Percentiles rank a stretch among this genome's conserved stretches.
phyloP scores from a whole-genome alignment of 2,329 filamentous ascomycete species.

The Penicillium concentricum region DNA sequence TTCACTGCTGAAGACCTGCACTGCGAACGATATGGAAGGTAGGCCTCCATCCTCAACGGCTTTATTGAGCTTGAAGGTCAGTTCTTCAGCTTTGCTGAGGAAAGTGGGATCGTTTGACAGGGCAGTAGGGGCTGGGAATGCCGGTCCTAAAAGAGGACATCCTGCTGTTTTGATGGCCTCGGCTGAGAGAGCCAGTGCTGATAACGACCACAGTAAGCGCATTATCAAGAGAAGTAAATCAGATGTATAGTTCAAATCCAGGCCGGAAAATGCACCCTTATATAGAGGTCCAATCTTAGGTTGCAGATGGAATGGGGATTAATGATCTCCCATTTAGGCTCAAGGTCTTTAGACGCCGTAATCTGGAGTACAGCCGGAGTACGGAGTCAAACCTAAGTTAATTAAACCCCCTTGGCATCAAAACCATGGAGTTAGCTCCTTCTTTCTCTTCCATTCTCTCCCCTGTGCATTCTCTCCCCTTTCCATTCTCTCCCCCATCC shows the following conservation, averaged over 20 bases:
- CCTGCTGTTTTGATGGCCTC: not conserved
- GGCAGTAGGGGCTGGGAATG: slow-evolving; percentile 8
- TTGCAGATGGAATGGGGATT: not conserved
- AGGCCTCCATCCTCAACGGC: slow-evolving; percentile 1
- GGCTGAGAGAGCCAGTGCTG: not conserved
- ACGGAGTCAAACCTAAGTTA: not conserved
- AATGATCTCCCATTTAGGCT: not conserved
- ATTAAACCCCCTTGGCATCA: too few species aligned
- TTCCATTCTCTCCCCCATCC: too few species aligned
- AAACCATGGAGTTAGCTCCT: too few species aligned
- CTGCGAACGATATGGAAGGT: slow-evolving; percentile 36
- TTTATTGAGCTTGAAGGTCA: not conserved
- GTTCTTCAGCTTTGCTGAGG: not conserved
- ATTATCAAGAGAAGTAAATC: not conserved
- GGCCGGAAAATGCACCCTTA: not conserved
- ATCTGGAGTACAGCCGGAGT: too few species aligned
- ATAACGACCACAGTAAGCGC: not conserved
- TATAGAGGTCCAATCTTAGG: not conserved
- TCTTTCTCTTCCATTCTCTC: too few species aligned
- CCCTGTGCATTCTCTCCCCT: too few species aligned
- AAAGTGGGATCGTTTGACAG: not conserved
- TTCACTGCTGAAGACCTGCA: slow-evolving; percentile 41
- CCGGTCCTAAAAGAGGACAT: slow-evolving; percentile 8
- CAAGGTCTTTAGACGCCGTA: too few species aligned
- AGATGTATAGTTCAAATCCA: too few species aligned